phyloP scores from a whole-genome alignment of 2,329 filamentous ascomycete species.

The Pyrenochaeta sp. region DNA sequence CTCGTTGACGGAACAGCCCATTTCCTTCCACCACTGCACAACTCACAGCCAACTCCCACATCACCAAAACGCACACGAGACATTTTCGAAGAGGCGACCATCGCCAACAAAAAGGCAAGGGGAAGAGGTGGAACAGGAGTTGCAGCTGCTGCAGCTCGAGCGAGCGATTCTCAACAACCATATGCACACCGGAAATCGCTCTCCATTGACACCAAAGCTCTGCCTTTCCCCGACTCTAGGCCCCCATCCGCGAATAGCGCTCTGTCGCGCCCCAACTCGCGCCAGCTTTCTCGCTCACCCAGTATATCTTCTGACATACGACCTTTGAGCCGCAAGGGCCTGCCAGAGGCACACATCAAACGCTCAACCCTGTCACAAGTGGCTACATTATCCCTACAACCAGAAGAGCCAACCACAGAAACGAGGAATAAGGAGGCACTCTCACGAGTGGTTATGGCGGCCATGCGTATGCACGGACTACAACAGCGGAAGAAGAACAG shows the following conservation, averaged over 20 bases:
- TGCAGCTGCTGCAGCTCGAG: conserved; percentile 52
- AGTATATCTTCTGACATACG: conserved; percentile 43
- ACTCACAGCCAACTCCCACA: conserved; percentile 26
- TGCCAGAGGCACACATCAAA: conserved; percentile 31
- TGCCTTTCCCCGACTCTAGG: conserved; percentile 30
- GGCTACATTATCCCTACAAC: conserved; percentile 36
- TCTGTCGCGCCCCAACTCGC: conserved; percentile 31
- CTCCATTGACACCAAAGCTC: conserved; percentile 37
- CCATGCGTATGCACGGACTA: conserved; percentile 61
- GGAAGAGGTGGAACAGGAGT: conserved; percentile 55
- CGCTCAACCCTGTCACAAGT: conserved; percentile 47
- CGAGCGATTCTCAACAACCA: conserved; percentile 32
- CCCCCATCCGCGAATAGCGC: conserved; percentile 34
- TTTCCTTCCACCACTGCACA: conserved; percentile 41
- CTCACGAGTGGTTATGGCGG: conserved; percentile 61
- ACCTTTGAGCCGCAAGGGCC: conserved; percentile 42
- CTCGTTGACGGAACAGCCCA: conserved; percentile 34
- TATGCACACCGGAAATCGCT: conserved; percentile 45
- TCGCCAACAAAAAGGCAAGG: conserved; percentile 53
- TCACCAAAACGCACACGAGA: conserved; percentile 55
- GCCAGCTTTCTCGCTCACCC: conserved; percentile 41
- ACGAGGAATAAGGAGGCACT: conserved; percentile 60
- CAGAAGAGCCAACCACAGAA: conserved; percentile 47
- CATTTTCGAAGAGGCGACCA: conserved; percentile 58
- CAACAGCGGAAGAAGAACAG: conserved; percentile 53